Evolutionary conservation across 805 yeast genomes (phyloP).

Genomic region (Komagataella pseudopastoris): DNA sequence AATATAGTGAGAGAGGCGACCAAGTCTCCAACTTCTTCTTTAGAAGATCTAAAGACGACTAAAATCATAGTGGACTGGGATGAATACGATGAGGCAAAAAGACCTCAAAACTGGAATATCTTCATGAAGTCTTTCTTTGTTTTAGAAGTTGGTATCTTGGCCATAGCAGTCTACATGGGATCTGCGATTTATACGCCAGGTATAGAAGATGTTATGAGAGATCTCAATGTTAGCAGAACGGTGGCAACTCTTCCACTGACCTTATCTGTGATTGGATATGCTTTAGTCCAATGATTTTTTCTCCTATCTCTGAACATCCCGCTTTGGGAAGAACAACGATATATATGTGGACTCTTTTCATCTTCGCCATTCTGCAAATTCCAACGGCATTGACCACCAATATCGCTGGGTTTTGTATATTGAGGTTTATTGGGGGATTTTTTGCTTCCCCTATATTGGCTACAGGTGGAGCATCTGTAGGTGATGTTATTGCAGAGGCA

Average conservation of each 20-base stretch:
- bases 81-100: not conserved
- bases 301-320: conserved; percentile 46
- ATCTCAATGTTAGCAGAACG: conserved; percentile 29
- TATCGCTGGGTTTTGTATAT: conserved; percentile 33
- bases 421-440: conserved; percentile 40
- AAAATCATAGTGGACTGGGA: not conserved
- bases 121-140: conserved; percentile 15
- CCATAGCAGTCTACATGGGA: conserved; percentile 40
- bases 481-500: conserved; percentile 31
- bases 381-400: conserved; percentile 39
- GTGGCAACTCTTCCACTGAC: conserved; percentile 38
- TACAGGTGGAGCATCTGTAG: conserved; percentile 45
- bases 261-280: conserved; percentile 46
- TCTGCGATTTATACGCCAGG: conserved; percentile 45
- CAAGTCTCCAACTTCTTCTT: not conserved
- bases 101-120: not conserved
- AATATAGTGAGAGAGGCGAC: not conserved
- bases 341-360: conserved; percentile 29
- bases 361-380: conserved; percentile 38
- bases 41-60: not conserved
- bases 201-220: conserved; percentile 24
- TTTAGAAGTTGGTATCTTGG: conserved; percentile 26
- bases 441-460: conserved; percentile 43
- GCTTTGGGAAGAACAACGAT: conserved; percentile 37
- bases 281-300: conserved; percentile 41